Evolutionary conservation across 2,329 filamentous ascomycete genomes (phyloP), one percentile per base, ranked within the genome.

Genomic region (Trichophyton benhamiae): DNA sequence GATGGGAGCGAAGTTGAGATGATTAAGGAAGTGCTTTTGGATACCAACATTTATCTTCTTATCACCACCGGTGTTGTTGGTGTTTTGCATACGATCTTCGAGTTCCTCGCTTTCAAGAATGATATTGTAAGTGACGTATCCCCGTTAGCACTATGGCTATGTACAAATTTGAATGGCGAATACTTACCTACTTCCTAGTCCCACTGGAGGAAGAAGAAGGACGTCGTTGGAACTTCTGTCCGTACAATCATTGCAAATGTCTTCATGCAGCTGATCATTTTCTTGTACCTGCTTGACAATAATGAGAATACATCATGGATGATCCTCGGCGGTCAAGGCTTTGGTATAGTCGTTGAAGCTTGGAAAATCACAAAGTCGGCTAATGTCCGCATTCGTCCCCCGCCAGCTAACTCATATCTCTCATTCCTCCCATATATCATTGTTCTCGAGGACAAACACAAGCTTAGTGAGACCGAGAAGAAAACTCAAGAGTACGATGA

Each of bases 181-280:
- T 13, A 17, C 38, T 60, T 57, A 57, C 33, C 15, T 1, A 15
- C 6, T 30, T 63, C 58, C 11, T 60, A 78, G 76, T 80, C 91
- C 57, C 94, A 99, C 76, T 99, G 94, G 84, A 89, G 91, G 72
- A 96, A 97, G 80, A 99, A 99, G 87, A 99, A 99, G 81, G 95
- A 97, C 78, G 94, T 96, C 63, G 88, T 99, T 30, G 94, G 94
- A 65, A 95, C 96, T 53, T 96, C 91, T 0, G 88, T 99, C 63
- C 90, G 94, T 62, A 95, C 92, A 36, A 99, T 99, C 70, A 80
- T 99, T 62, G 91, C 89, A 72, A 99, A 97, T 70, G 91, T 97
- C 64, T 91, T 97, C 74, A 99, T 99, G 94, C 94, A 99, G 75
- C 75, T 82, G 5, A 82, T 97, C 70, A 96, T 99, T 75, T 95